Evolutionary conservation across 2,329 filamentous ascomycete genomes (phyloP).

Genomic region (Colletotrichum sp.): DNA sequence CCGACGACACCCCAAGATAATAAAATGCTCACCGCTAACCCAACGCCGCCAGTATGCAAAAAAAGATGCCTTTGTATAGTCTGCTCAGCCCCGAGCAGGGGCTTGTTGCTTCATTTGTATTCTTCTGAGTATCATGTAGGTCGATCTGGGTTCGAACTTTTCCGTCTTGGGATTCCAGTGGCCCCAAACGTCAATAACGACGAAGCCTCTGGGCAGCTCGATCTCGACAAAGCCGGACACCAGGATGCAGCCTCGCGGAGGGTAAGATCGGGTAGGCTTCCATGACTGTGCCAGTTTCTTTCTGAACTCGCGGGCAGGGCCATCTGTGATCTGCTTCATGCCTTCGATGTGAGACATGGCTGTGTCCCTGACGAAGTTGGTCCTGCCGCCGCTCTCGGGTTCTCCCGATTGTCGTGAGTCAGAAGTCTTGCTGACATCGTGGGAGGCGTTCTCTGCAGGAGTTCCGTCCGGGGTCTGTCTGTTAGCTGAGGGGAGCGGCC

Average conservation of each 20-base stretch:
- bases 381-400: slow-evolving; percentile 17
- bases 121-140: slow-evolving; percentile 14
- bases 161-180: slow-evolving; percentile 63
- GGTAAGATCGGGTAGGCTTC: slow-evolving; percentile 45
- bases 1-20: not conserved
- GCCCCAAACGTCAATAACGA: slow-evolving; percentile 56
- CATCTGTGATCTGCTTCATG: slow-evolving; percentile 20
- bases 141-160: slow-evolving; percentile 36
- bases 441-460: slow-evolving; percentile 8
- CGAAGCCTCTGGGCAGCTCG: slow-evolving; percentile 46
- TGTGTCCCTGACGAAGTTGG: slow-evolving; percentile 23
- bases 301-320: slow-evolving; percentile 15
- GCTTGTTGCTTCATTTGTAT: slow-evolving; percentile 24
- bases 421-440: slow-evolving; percentile 10
- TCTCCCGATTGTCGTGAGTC: not conserved
- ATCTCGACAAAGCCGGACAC: slow-evolving; percentile 62
- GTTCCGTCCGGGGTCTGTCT: slow-evolving; percentile 22
- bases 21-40: slow-evolving; percentile 6
- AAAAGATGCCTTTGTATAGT: not conserved
- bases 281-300: slow-evolving; percentile 42
- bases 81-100: not conserved
- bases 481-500: slow-evolving; percentile 6
- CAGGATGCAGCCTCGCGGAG: slow-evolving; percentile 55
- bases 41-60: slow-evolving; percentile 17
- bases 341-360: slow-evolving; percentile 19